phyloP scores from a whole-genome alignment of 2,329 filamentous ascomycete species.

The Elsinoe australis region DNA sequence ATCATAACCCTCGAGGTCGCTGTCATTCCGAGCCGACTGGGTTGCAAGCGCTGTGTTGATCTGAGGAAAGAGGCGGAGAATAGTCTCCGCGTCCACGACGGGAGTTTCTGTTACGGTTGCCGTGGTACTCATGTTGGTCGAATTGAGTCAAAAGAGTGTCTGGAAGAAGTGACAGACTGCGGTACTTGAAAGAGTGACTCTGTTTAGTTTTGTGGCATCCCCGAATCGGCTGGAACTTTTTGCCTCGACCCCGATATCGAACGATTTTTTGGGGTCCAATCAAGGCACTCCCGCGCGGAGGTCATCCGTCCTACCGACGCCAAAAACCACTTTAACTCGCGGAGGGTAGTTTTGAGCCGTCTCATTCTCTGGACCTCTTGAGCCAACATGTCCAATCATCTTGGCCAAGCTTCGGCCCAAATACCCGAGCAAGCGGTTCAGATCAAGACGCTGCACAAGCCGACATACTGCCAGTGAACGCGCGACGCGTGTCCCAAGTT shows the following conservation, averaged over 20 bases:
- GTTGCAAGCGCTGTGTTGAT: conserved; percentile 55
- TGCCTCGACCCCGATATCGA: conserved; percentile 14
- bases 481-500: conserved; percentile 7
- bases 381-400: no score
- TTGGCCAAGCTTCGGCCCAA: no score
- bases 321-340: conserved; percentile 17
- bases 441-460: no score
- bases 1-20: conserved; percentile 81
- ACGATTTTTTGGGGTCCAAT: conserved; percentile 10
- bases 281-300: background rate
- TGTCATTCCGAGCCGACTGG: conserved; percentile 52
- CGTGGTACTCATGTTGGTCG: conserved; percentile 28
- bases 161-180: background rate
- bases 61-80: conserved; percentile 83
- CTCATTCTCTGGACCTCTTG: no score
- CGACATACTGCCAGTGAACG: no score
- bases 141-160: conserved; percentile 7
- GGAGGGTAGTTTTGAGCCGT: no score
- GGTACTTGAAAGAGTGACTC: background rate
- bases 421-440: no score
- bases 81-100: conserved; percentile 71
- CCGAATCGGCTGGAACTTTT: background rate
- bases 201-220: background rate
- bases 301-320: background rate
- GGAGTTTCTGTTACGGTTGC: conserved; percentile 26